phyloP scores from a whole-genome alignment of 2,329 filamentous ascomycete species.

The Stenocarpella maydis region DNA sequence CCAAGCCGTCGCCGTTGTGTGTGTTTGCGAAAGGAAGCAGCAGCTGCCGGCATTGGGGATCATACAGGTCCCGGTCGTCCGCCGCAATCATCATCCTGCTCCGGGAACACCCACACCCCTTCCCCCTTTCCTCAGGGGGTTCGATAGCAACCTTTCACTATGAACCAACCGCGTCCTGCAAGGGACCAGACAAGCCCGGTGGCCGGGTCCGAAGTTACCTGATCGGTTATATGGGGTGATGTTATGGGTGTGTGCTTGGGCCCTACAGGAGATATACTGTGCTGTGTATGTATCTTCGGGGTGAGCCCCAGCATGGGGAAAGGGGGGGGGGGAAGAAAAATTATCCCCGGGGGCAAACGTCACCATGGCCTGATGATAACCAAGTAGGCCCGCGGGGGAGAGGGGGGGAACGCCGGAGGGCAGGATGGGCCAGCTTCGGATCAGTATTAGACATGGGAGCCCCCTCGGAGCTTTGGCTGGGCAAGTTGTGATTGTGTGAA shows the following conservation, averaged over 20 bases:
- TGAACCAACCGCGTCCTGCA: neutral
- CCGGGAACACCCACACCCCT: neutral
- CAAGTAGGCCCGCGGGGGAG: neutral
- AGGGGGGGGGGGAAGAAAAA: no score
- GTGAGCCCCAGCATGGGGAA: slow-evolving; percentile 2
- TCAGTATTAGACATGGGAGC: neutral
- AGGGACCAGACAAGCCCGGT: slow-evolving; percentile 8
- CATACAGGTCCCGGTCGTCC: neutral
- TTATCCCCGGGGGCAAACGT: no score
- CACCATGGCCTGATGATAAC: slow-evolving; percentile 23
- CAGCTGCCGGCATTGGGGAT: slow-evolving; percentile 18
- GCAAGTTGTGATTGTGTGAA: neutral
- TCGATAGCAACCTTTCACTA: slow-evolving; percentile 10
- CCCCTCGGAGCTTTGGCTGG: neutral
- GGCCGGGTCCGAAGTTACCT: slow-evolving; percentile 19
- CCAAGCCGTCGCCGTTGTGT: neutral
- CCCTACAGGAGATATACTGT: slow-evolving; percentile 10
- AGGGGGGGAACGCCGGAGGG: no score
- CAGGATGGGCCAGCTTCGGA: neutral
- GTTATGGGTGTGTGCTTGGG: neutral
- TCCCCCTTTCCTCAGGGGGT: slow-evolving; percentile 7
- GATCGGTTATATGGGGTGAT: slow-evolving; percentile 6
- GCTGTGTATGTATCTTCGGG: no score
- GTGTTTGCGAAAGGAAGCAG: neutral
- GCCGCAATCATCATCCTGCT: no score